Evolutionary conservation across 2,329 filamentous ascomycete genomes (phyloP).

Genomic region (Colletotrichum abscissum): DNA sequence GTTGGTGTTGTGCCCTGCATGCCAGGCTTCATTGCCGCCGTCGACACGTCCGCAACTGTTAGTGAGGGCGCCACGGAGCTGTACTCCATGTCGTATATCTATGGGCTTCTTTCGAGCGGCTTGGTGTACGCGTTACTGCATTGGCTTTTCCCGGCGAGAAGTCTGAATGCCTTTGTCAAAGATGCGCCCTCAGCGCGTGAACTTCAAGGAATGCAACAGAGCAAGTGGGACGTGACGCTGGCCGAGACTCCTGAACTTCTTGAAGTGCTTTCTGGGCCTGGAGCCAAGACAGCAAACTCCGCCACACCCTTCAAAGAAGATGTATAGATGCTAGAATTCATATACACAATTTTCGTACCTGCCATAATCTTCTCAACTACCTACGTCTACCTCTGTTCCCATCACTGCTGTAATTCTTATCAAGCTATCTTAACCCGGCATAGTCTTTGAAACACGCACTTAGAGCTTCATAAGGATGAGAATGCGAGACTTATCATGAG

Average conservation of each 20-base stretch:
- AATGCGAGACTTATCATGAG: no score
- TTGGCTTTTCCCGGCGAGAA: conserved; percentile 40
- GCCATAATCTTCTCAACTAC: not conserved
- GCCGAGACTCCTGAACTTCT: conserved; percentile 24
- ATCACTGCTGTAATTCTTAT: not conserved
- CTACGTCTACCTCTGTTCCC: no score
- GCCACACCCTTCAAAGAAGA: not conserved
- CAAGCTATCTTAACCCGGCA: not conserved
- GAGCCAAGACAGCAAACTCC: not conserved
- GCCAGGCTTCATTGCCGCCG: not conserved
- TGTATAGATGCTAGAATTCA: not conserved
- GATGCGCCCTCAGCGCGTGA: conserved; percentile 39
- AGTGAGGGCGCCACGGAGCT: conserved; percentile 50
- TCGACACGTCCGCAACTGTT: conserved; percentile 40
- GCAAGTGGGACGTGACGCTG: conserved; percentile 46
- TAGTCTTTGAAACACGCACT: no score
- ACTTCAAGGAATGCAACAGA: conserved; percentile 43
- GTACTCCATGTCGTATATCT: conserved; percentile 52
- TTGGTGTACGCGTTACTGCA: conserved; percentile 47
- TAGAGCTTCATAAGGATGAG: no score
- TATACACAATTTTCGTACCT: not conserved
- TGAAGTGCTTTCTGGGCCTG: not conserved
- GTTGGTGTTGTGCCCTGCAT: not conserved
- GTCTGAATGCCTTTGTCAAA: conserved; percentile 44
- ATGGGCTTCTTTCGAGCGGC: conserved; percentile 49